Evolutionary conservation across 805 yeast species (phyloP), one percentile per base, ranked within the genome.

Genomic region (Wickerhamiella spandovensis): DNA sequence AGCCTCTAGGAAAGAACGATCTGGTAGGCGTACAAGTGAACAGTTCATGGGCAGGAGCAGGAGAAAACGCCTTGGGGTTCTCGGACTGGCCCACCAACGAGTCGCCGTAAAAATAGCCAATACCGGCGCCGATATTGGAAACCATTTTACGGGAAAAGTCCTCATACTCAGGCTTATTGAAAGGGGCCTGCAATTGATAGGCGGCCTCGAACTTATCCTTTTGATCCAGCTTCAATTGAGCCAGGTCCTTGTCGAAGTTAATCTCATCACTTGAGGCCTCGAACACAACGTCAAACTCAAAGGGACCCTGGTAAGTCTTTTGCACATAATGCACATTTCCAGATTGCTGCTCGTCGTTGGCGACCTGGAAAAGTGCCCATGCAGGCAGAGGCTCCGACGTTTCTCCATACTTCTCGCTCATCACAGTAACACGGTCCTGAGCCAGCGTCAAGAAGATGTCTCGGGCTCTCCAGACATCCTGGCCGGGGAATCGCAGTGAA

Each of bases 1-100:
- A 92, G 0, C 98, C 98, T 55, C 98, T 75, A 3, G 98, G 97
- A 66, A 92, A 92, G 61, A 85, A 86, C 0, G 95, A 86, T 48
- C 98, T 74, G 46, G 95, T 85, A 2, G 98, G 98, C 32, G 87
- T 92, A 21, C 87, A 72, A 0, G 92, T 76, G 59, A 88, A 85
- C 46, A 92, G 67, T 55, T 81, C 85, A 53, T 69, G 67, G 1
- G 95, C 95, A n/a, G 58, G 61, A 2, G 48, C 54, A 5, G 53
- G 54, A 6, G 48, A 48, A 18, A 71, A 64, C 51, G 37, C 28
- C 4, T 48, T 47, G 25, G 49, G 48, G 5, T 79, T 79, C 10
- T 82, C 84, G 51, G 83, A 88, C 56, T 82, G 86, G 32, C 81
- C 69, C 22, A 92, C 92, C 47, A 83, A 61, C 47, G 82, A 84